Base-by-base conservation (phyloP, 345 rosid genomes). In the Eucalyptus polyanthemos region DNA sequence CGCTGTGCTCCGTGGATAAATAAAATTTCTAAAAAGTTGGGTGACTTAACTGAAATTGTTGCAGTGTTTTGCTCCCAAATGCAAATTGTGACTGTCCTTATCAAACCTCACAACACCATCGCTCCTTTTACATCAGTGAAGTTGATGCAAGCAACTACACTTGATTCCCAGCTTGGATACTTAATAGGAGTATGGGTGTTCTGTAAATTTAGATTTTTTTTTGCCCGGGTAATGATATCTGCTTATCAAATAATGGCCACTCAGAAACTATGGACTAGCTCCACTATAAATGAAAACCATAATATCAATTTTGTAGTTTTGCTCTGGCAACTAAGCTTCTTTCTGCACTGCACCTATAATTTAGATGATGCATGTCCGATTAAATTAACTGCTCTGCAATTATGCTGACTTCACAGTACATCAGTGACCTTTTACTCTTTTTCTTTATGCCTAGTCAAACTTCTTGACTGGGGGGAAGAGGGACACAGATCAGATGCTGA, bases 391-490 rank as follows among this genome's bases (percentile, higher is more conserved):
- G 9, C 87, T 86, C 58, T 86, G 8, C 47, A 3, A 86, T 53
- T 86, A 29, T 50, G 60, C 62, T 56, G 60, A n/a, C 29, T 87
- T 22, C n/a, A 6, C 21, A 9, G 51, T 86, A 34, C 60, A 67
- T 65, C 50, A 72, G 60, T 80, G 87, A 72, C 42, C 60, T 19
- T 19, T 88, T 86, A n/a, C 37, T 86, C 45, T 76, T 76, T 40
- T 93, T 62, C 87, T 42, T 92, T 34, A 69, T 80, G 88, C 89
- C 89, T 91, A 97, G 99, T 97, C 92, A 97, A 97, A 91, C 95
- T 97, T 92, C 96, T 97, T 91, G 99, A 97, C 89, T 97, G 98
- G 98, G 99, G 99, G 89, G 99, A 97, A 95, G 99, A 97, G 87
- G 97, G 99, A 37, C 98, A 97, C 91, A 93, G 98, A 90, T 93